Percentiles rank a stretch among this genome's conserved stretches.
Evolutionary conservation across 805 yeast species (phyloP).

Genomic region (Wickerhamiella vanderwaltii): DNA sequence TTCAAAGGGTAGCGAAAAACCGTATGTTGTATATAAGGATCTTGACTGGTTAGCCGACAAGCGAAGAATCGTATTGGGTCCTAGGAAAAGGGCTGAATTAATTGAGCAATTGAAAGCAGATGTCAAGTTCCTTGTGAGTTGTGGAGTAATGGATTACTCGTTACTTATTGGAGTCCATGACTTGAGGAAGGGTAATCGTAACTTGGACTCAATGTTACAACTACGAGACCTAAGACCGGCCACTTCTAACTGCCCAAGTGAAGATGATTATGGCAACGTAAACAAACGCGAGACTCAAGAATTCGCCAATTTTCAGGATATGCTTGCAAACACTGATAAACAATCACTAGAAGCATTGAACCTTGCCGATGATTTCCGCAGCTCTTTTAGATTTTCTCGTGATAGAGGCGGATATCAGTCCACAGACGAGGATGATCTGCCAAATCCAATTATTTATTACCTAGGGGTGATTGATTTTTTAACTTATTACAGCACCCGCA

Average conservation of each 20-base stretch:
- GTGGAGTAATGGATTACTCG: constrained; percentile 94
- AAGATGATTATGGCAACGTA: constrained; percentile 9
- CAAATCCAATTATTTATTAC: constrained; percentile 61
- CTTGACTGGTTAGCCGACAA: constrained; percentile 69
- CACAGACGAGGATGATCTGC: constrained; percentile 50
- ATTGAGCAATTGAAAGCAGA: constrained; percentile 63
- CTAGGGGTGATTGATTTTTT: constrained; percentile 90
- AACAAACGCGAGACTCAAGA: constrained; percentile 18
- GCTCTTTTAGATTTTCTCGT: constrained; percentile 47
- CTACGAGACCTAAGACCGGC: constrained; percentile 19
- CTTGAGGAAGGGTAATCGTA: constrained; percentile 43
- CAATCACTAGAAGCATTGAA: constrained; percentile 26
- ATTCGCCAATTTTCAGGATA: constrained; percentile 26
- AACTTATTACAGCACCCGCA: constrained; percentile 47
- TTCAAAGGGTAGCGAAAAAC: constrained; percentile 15
- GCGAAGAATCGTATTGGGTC: constrained; percentile 62
- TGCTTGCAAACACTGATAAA: constrained; percentile 26
- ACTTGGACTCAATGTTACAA: constrained; percentile 18
- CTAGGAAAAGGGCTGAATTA: constrained; percentile 46
- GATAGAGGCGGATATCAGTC: constrained; percentile 83
- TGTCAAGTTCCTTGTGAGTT: constrained; percentile 52
- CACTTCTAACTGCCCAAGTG: background rate
- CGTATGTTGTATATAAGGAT: constrained; percentile 57
- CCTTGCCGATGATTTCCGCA: constrained; percentile 23
- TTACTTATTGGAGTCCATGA: constrained; percentile 81